Percentiles rank a stretch among this genome's conserved stretches.
These are phyloP conservation scores for Paraphysoderma sedebokerense DNA, from an alignment of 371 early-diverging fungal species.

Conservation along the genomic window DNA sequence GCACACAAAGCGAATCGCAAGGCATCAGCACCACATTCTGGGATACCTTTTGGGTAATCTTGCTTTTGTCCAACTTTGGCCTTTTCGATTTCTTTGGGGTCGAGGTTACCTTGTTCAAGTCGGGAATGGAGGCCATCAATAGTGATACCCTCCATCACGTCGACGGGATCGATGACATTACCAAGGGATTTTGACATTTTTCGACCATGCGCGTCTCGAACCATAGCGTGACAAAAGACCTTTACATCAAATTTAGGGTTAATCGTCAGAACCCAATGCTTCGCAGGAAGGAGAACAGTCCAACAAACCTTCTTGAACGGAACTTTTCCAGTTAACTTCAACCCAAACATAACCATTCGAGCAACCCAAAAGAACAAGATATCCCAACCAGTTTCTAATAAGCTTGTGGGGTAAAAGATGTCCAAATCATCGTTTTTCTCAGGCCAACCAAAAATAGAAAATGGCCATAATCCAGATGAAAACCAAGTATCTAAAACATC, in stretches of 20 bases:
- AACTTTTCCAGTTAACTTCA: conserved; percentile 58
- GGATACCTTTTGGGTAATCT: conserved; percentile 97
- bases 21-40: conserved; percentile 98
- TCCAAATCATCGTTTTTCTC: conserved; percentile 11
- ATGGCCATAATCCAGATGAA: conserved; percentile 92
- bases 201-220: conserved; percentile 92
- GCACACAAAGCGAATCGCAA: conserved; percentile 92
- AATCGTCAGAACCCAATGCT: too few species aligned
- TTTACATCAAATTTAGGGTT: too few species aligned
- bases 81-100: conserved; percentile 62
- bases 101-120: conserved; percentile 76
- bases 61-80: conserved; percentile 73
- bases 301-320: conserved; percentile 84
- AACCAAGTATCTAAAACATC: conserved; percentile 99
- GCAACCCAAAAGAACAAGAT: conserved; percentile 99
- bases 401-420: conserved; percentile 58
- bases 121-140: conserved; percentile 55
- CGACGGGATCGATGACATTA: conserved; percentile 93
- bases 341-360: conserved; percentile 96
- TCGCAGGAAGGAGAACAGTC: too few species aligned
- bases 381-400: conserved; percentile 97
- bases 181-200: conserved; percentile 97
- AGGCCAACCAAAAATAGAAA: conserved; percentile 67
- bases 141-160: conserved; percentile 80
- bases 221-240: conserved; percentile 51